Percentiles rank a stretch among this genome's conserved stretches.
These are phyloP conservation scores for Prunella vulgaris DNA, from an alignment of 257 asterid genomes.

Conservation along the genomic window DNA sequence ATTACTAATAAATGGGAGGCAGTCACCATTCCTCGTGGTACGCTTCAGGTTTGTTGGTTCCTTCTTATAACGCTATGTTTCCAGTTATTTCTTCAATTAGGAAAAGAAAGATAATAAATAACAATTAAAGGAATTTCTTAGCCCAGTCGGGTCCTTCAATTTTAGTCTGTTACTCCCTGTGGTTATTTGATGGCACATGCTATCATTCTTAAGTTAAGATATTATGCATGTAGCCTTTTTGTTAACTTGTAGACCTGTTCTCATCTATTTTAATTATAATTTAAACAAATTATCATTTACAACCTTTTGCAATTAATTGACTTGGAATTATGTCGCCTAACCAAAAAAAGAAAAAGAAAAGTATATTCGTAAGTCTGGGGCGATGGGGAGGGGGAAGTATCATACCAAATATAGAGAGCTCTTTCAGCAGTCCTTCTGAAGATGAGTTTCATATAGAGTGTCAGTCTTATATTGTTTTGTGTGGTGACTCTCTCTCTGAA, in stretches of 20 bases:
- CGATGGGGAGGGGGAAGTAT: not conserved
- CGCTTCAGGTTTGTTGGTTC: slow-evolving; percentile 94
- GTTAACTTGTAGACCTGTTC: slow-evolving; percentile 17
- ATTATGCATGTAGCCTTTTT: not conserved
- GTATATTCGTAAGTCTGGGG: not conserved
- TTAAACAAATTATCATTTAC: slow-evolving; percentile 1
- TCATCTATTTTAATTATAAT: slow-evolving; percentile 15
- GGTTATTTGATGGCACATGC: slow-evolving; percentile 12
- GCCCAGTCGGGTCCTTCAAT: not conserved
- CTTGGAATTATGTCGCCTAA: not conserved
- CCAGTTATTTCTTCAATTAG: not conserved
- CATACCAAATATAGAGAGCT: not conserved
- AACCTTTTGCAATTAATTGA: not conserved
- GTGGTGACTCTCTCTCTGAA: not conserved
- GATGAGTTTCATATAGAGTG: not conserved
- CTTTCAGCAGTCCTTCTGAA: not conserved
- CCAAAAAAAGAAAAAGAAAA: not conserved
- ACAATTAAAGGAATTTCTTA: not conserved
- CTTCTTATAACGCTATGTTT: slow-evolving; percentile 21
- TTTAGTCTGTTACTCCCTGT: not conserved
- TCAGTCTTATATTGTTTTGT: not conserved
- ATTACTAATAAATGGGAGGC: slow-evolving; percentile 64
- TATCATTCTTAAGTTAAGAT: not conserved
- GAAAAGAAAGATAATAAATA: not conserved
- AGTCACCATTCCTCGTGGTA: slow-evolving; percentile 91